A percentile compares a stretch with the other conserved stretches of the same genome.
phyloP scores from a whole-genome alignment of 257 asterid species.

The Plectranthus barbatus region DNA sequence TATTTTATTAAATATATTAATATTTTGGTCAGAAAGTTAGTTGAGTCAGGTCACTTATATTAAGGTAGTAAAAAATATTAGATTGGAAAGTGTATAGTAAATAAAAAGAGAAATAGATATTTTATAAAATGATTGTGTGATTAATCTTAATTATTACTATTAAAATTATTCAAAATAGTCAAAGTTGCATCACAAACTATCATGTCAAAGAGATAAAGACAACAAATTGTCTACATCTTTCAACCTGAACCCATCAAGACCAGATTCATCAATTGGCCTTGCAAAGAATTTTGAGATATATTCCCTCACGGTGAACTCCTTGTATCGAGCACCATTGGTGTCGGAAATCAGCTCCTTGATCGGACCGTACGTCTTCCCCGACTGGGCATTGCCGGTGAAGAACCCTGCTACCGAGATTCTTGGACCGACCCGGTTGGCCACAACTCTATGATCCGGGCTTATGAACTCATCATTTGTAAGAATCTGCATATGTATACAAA shows the following conservation, averaged over 20 bases:
- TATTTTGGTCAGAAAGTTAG: no score
- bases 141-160: no score
- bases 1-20: no score
- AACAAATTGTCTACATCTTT: neutral
- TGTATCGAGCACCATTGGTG: slow-evolving; percentile 23
- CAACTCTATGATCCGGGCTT: slow-evolving; percentile 55
- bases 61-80: no score
- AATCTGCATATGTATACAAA: slow-evolving; percentile 20
- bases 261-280: slow-evolving; percentile 35
- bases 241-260: slow-evolving; percentile 41
- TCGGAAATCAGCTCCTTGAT: slow-evolving; percentile 45
- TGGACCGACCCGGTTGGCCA: slow-evolving; percentile 51
- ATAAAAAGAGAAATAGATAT: no score
- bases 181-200: no score
- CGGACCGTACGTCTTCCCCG: slow-evolving; percentile 38
- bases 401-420: slow-evolving; percentile 67
- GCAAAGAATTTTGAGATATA: slow-evolving; percentile 29
- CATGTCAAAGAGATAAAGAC: no score
- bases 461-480: slow-evolving; percentile 52
- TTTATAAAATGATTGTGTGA: no score
- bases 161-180: no score
- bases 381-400: slow-evolving; percentile 24
- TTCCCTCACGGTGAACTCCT: slow-evolving; percentile 37
- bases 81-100: no score
- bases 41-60: no score